Percentiles rank a stretch among this genome's conserved stretches.
Conservation (phyloP, 306 rosid genomes). For the Sicyos baderoa region DNA sequence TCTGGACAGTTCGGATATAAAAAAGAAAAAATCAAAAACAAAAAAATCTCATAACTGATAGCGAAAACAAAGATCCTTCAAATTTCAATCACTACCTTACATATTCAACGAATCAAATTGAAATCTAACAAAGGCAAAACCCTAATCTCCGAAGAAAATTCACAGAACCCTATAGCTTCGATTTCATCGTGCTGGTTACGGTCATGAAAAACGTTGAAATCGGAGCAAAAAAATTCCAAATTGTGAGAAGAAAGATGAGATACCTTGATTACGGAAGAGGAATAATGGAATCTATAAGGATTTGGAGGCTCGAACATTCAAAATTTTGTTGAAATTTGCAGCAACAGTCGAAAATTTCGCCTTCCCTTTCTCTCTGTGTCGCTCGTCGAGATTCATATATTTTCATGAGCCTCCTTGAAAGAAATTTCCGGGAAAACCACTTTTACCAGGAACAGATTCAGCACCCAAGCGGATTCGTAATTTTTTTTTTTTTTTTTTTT, state of each 20-base stretch:
- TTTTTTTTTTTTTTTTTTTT: no score
- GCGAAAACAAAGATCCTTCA: background rate
- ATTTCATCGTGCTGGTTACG: background rate
- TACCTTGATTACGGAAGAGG: slow-evolving; percentile 1
- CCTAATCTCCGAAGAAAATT: background rate
- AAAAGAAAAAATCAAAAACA: no score
- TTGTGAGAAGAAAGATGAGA: background rate
- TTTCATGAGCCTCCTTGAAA: background rate
- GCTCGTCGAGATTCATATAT: background rate
- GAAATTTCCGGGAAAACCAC: background rate
- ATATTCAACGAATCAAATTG: background rate
- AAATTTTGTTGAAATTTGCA: background rate
- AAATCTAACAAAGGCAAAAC: background rate
- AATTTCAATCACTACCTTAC: background rate
- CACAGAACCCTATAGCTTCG: background rate
- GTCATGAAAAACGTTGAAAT: background rate
- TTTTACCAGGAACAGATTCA: background rate
- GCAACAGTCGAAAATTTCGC: background rate
- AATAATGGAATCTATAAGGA: background rate
- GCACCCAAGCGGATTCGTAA: background rate
- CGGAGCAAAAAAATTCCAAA: background rate
- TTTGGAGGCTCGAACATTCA: background rate
- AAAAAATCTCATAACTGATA: background rate
- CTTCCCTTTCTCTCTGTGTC: no score
- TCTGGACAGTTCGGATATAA: no score